Percentiles rank a stretch among this genome's conserved stretches.
Evolutionary conservation across 495 filamentous ascomycete genomes (phyloP).

Genomic region (Platismatia glauca): DNA sequence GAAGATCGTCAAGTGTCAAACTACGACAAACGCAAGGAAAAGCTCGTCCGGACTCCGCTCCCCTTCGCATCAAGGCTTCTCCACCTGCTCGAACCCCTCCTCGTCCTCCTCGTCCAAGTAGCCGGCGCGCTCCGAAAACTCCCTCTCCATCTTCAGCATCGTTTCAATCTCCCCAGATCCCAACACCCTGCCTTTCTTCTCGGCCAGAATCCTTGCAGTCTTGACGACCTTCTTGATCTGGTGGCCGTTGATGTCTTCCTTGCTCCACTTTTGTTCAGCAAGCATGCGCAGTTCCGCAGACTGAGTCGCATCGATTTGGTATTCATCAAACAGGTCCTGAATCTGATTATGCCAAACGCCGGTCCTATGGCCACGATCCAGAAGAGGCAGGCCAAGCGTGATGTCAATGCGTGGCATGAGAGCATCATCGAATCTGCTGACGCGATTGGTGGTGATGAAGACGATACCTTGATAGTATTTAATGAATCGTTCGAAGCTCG

Average conservation of each 20-base stretch:
- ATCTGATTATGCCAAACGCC: constrained; percentile 20
- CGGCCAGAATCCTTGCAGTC: constrained; percentile 20
- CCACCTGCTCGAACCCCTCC: constrained; percentile 20
- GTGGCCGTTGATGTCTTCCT: constrained; percentile 20
- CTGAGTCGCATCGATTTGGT: neutral
- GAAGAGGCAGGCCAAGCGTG: constrained; percentile 20
- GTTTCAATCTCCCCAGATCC: constrained; percentile 18
- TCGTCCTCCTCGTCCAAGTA: constrained; percentile 11
- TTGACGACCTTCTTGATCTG: constrained; percentile 23
- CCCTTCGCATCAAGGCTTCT: neutral
- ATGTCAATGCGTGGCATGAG: constrained; percentile 45
- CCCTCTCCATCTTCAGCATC: constrained; percentile 21
- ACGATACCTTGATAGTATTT: constrained; percentile 52
- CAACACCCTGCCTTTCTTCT: constrained; percentile 19
- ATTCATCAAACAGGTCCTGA: constrained; percentile 15
- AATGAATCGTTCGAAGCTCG: constrained; percentile 43
- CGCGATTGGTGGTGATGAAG: constrained; percentile 48
- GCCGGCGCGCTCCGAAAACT: constrained; percentile 12
- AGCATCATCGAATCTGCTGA: constrained; percentile 40
- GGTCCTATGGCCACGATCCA: constrained; percentile 16
- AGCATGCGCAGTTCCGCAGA: constrained; percentile 2
- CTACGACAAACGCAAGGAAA: neutral
- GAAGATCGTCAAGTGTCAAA: neutral
- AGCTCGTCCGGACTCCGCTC: neutral
- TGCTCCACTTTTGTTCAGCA: constrained; percentile 18